Conservation (phyloP, 306 rosid species). For the Lablab purpureus region DNA sequence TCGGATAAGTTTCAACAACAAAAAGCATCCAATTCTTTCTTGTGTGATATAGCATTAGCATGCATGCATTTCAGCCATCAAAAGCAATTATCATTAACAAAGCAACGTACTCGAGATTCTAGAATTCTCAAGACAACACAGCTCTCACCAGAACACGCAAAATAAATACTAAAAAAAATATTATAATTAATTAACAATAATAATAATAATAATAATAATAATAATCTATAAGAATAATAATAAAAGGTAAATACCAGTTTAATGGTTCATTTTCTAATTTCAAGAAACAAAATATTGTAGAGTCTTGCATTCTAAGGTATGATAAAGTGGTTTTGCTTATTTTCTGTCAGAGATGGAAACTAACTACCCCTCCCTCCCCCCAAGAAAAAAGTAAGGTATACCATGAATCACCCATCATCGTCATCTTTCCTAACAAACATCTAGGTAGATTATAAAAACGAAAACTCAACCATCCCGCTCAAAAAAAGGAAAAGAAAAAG, state of each 20-base stretch:
- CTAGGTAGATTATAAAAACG: constrained; percentile 24
- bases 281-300: neutral
- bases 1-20: constrained; percentile 44
- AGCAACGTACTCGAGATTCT: constrained; percentile 34
- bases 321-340: constrained; percentile 28
- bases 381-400: neutral
- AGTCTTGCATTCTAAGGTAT: constrained; percentile 7
- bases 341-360: constrained; percentile 14
- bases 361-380: constrained; percentile 1
- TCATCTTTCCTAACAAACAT: constrained; percentile 28
- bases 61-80: constrained; percentile 35
- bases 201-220: neutral
- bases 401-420: constrained; percentile 1
- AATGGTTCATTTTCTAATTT: neutral
- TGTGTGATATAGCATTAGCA: constrained; percentile 28
- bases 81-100: constrained; percentile 34
- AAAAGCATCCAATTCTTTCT: constrained; percentile 55
- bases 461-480: constrained; percentile 4
- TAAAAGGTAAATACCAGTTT: neutral
- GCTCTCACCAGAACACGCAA: neutral
- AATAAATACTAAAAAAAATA: neutral
- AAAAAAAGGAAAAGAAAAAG: neutral
- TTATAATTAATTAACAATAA: neutral
- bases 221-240: neutral
- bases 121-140: constrained; percentile 34